phyloP scores from a whole-genome alignment of 345 rosid species.

The Trapa incisa region DNA sequence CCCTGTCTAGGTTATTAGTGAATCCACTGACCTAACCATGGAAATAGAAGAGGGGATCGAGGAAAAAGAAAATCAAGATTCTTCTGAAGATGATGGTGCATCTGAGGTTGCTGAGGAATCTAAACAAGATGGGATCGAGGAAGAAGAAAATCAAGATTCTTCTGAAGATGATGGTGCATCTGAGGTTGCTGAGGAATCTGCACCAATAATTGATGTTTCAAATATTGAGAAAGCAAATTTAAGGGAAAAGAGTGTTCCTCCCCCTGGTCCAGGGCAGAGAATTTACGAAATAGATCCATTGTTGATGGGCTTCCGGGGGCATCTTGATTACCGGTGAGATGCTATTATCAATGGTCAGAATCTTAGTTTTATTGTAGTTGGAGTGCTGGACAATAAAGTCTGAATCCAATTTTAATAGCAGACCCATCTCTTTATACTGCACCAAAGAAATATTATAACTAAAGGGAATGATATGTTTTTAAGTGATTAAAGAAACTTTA shows the following conservation, averaged over 20 bases:
- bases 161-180: conserved; percentile 11
- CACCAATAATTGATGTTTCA: conserved; percentile 15
- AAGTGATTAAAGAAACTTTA: not conserved
- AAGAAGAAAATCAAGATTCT: conserved; percentile 2
- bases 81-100: conserved; percentile 11
- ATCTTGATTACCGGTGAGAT: conserved; percentile 79
- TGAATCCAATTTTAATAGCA: not conserved
- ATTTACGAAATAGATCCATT: conserved; percentile 83
- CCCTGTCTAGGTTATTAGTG: conserved; percentile 23
- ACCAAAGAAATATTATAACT: not conserved
- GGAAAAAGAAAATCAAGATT: conserved; percentile 9
- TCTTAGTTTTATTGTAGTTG: not conserved
- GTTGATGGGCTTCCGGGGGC: conserved; percentile 38
- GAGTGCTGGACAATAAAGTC: not conserved
- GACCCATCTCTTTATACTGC: not conserved
- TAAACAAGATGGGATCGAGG: conserved; percentile 20
- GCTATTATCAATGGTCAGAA: not conserved
- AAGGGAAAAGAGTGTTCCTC: conserved; percentile 35
- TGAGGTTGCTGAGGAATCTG: conserved; percentile 16
- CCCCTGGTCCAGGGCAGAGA: conserved; percentile 64
- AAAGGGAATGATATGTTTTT: not conserved
- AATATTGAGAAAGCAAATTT: conserved; percentile 24
- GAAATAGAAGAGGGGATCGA: conserved; percentile 28
- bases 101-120: conserved; percentile 15
- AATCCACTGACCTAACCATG: conserved; percentile 27